Evolutionary conservation across 1,139 yeast genomes (phyloP), one percentile per base, ranked within the genome.

Genomic region (Blastobotrys apis): DNA sequence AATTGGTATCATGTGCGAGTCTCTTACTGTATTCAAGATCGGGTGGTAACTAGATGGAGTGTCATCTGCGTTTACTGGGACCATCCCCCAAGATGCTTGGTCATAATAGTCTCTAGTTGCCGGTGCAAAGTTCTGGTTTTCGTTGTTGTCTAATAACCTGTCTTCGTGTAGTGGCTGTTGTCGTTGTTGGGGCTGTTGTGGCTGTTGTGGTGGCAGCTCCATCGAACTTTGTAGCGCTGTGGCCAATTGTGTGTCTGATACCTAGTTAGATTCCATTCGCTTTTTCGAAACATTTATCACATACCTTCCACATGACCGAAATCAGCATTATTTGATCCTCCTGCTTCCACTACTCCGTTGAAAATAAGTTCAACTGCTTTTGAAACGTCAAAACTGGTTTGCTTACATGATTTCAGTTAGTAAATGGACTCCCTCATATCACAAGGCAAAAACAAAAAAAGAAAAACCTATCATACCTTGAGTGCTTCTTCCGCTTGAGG

Each of bases 311-410:
- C 23, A 16, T 33, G 4, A 9, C 19, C 16, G 4, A 3, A 4
- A 31, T 10, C 16, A 3, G 4, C 16, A 8, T 10, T 31, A 31
- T 4, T 13, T 4, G 9, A 20, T 17, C 6, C 25, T 27, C 31
- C 21, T 13, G 15, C 13, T 13, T 37, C 41, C 4, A 12, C 6
- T 3, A 19, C 27, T 22, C 64, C 59, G 31, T 71, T 75, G 52
- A 80, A 75, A 23, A 80, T 68, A 54, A 62, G 73, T 23, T 73
- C 74, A 40, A 79, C 70, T 4, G 86, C 86, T 34, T 66, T 66
- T 37, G 72, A 73, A n/a, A 78, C 67, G 53, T 80, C 73, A 50
- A 75, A 69, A 43, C 71, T 66, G 17, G 77, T 57, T 23, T 59
- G 59, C 45, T 61, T 25, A 12, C 27, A 25, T 8, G 8, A 25